Evolutionary conservation across 441 rosid species (phyloP).

Genomic region (Adansonia grandidieri): DNA sequence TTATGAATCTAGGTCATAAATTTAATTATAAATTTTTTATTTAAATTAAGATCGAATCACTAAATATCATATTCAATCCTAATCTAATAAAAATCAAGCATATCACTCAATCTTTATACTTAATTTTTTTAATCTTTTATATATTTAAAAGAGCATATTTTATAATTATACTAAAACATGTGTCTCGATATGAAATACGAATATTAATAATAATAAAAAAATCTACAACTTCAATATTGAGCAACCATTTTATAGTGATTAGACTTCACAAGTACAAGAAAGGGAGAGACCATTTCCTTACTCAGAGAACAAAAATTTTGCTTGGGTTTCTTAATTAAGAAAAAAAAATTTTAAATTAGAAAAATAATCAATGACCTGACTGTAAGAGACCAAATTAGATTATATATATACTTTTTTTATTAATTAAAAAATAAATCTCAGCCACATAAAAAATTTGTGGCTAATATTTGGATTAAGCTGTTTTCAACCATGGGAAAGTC

Average conservation of each 20-base stretch:
- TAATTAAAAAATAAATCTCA: not conserved
- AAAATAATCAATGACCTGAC: not conserved
- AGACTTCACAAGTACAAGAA: not conserved
- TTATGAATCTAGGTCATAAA: too few species aligned
- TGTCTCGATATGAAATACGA: too few species aligned
- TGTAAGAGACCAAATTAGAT: not conserved
- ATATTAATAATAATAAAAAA: too few species aligned
- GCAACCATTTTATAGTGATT: not conserved
- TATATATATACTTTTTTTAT: not conserved
- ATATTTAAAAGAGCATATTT: too few species aligned
- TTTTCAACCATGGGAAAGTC: slow-evolving; percentile 20
- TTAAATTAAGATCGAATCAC: too few species aligned
- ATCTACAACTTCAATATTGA: not conserved
- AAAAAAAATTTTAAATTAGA: not conserved
- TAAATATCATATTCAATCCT: too few species aligned
- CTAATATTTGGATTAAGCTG: slow-evolving; percentile 19
- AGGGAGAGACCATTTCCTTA: not conserved
- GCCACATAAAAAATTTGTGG: not conserved
- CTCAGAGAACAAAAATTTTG: not conserved
- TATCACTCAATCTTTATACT: too few species aligned
- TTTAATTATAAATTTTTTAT: too few species aligned
- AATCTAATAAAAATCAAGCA: too few species aligned
- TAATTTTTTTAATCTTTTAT: too few species aligned
- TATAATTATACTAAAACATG: too few species aligned
- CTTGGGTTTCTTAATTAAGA: not conserved